Evolutionary conservation across 2,329 filamentous ascomycete species (phyloP), one percentile per base, ranked within the genome.

Genomic region (Zasmidium citrigriseum): DNA sequence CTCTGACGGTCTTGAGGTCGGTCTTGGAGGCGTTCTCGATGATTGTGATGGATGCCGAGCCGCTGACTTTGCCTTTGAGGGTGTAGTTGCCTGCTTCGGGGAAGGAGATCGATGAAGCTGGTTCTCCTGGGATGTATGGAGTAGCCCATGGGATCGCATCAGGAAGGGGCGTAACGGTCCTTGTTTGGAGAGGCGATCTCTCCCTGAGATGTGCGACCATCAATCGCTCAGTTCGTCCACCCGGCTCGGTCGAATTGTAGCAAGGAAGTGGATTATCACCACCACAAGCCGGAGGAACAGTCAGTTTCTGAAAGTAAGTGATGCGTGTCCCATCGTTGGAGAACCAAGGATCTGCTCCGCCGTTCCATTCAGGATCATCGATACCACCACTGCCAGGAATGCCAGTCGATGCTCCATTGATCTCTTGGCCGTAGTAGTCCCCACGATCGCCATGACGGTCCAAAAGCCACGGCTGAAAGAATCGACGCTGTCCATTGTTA

Each of bases 361-460:
- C 79, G 61, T 82, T 82, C 80, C 80, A 82, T 23, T 79, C 72
- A 0, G 78, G 75, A 54, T 81, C 78, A 54, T 78, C 76, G n/a
- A 77, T 58, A 52, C 66, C 73, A 1, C 76, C 77, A 16, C 47
- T 58, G 20, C 61, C 58, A 11, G 48, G 41, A 1, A 14, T 16
- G 21, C 58, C 58, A 4, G 14, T 49, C 3, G 41, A 52, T 61
- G 58, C 76, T 0, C 64, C 72, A 47, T 81, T 81, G 55, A 80
- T 61, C 54, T 69, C 68, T 62, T 78, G 78, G 2, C 79, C 79
- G 55, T 72, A 78, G 62, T 81, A 82, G 0, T 65, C 54, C 1
- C 70, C 77, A 4, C 78, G 75, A 57, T 82, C 79, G 4, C 79
- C 80, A 29, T 79, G 61, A 0, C 64, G 62, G 54, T 81, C 78